Conservation (phyloP, 2,329 filamentous ascomycete genomes). For the Mollisiaceae sp. region DNA sequence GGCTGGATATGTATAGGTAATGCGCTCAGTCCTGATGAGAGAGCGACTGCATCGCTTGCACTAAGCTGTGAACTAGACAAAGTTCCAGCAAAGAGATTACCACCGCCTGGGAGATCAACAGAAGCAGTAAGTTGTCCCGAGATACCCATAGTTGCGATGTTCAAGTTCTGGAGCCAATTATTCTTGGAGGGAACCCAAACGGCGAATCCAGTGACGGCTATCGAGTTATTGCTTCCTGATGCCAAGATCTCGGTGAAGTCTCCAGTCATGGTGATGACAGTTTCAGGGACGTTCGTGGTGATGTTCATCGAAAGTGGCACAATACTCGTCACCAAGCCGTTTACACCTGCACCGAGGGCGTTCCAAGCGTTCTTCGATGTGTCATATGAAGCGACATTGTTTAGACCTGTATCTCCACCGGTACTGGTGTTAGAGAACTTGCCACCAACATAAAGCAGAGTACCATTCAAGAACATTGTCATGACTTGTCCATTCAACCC, state of each 20-base stretch:
- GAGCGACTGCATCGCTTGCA: conserved; percentile 72
- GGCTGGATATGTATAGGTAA: conserved; percentile 63
- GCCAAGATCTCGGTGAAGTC: conserved; percentile 75
- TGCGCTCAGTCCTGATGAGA: conserved; percentile 58
- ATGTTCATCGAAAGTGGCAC: conserved; percentile 82
- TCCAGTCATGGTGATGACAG: conserved; percentile 80
- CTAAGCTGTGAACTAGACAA: conserved; percentile 76
- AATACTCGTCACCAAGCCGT: conserved; percentile 76
- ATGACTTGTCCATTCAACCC: conserved; percentile 83
- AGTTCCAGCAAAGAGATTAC: conserved; percentile 81
- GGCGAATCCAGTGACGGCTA: conserved; percentile 76
- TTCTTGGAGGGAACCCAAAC: conserved; percentile 86
- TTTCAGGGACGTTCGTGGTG: conserved; percentile 69
- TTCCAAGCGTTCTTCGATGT: conserved; percentile 72
- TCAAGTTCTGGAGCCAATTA: conserved; percentile 88
- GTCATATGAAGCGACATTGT: conserved; percentile 79
- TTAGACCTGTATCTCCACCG: conserved; percentile 66
- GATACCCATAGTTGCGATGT: conserved; percentile 67
- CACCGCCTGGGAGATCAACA: conserved; percentile 63
- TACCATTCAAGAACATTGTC: conserved; percentile 69
- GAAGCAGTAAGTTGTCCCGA: conserved; percentile 75
- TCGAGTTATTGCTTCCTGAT: conserved; percentile 66
- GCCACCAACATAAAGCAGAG: conserved; percentile 78
- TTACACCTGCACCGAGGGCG: conserved; percentile 82
- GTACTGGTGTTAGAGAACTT: conserved; percentile 77